These are phyloP conservation scores for Phytophthora podocarpi DNA, from an alignment of 352 stramenopile genomes.

Conservation along the genomic window DNA sequence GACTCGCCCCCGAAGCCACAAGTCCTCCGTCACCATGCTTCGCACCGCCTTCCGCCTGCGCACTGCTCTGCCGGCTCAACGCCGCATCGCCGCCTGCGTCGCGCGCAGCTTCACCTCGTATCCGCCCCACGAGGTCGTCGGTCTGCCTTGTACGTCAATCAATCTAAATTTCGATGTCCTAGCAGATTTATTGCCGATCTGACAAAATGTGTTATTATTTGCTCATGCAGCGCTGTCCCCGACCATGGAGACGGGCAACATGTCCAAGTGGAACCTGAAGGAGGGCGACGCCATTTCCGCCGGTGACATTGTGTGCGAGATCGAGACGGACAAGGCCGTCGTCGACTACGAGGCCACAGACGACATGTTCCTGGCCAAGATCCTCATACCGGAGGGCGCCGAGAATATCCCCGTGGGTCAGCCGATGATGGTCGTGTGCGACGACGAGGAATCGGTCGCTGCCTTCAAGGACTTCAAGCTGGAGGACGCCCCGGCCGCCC, in stretches of 20 bases:
- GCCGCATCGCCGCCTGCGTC: slow-evolving; percentile 40
- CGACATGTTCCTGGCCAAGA: slow-evolving; percentile 96
- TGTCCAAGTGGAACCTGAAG: slow-evolving; percentile 95
- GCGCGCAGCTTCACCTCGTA: slow-evolving; percentile 73
- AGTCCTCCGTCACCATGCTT: slow-evolving; percentile 50
- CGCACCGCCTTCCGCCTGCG: slow-evolving; percentile 60
- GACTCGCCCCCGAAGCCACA: slow-evolving; percentile 22
- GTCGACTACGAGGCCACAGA: slow-evolving; percentile 99
- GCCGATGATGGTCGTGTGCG: slow-evolving; percentile 96
- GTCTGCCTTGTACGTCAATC: slow-evolving; percentile 65
- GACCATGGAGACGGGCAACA: slow-evolving; percentile 97
- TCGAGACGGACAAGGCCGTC: slow-evolving; percentile 99
- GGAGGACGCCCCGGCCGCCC: slow-evolving; percentile 44
- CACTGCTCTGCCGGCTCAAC: slow-evolving; percentile 36
- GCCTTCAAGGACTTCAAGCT: slow-evolving; percentile 82
- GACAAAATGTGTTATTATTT: slow-evolving; percentile 3
- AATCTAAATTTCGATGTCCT: neutral
- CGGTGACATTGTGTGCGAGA: slow-evolving; percentile 95
- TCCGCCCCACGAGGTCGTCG: slow-evolving; percentile 78
- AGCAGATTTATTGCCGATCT: slow-evolving; percentile 3
- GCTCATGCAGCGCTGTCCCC: slow-evolving; percentile 89
- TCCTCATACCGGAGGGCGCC: slow-evolving; percentile 91
- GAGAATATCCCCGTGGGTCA: slow-evolving; percentile 92
- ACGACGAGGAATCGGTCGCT: slow-evolving; percentile 82
- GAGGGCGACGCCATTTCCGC: slow-evolving; percentile 93